Evolutionary conservation across 345 rosid species (phyloP).

Genomic region (Anacardium occidentale): DNA sequence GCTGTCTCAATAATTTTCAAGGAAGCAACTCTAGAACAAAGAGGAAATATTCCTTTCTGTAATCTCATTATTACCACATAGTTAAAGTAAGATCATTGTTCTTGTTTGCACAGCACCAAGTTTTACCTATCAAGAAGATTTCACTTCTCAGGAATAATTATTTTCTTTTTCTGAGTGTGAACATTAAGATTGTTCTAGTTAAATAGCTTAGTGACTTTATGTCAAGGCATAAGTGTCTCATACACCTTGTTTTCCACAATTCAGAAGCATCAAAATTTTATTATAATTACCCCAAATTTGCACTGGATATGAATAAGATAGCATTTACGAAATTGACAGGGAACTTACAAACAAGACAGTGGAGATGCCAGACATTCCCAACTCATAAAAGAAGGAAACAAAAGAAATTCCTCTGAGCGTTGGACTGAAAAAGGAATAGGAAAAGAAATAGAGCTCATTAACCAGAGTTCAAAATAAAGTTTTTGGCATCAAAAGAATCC

Average conservation of each 20-base stretch:
- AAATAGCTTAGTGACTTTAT: not conserved
- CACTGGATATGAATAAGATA: not conserved
- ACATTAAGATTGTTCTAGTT: not conserved
- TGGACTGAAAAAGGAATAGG: slow-evolving; percentile 38
- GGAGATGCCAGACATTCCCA: slow-evolving; percentile 59
- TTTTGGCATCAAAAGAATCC: not conserved
- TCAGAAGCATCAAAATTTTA: not conserved
- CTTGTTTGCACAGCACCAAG: not conserved
- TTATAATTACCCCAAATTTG: not conserved
- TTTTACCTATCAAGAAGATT: not conserved
- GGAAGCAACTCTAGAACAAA: not conserved
- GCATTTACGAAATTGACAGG: not conserved
- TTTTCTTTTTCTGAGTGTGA: not conserved
- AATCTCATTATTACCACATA: not conserved
- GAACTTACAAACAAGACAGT: slow-evolving; percentile 42
- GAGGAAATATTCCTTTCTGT: not conserved
- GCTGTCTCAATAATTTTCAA: not conserved
- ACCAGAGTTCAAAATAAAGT: not conserved
- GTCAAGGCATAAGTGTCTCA: not conserved
- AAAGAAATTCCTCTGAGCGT: slow-evolving; percentile 43
- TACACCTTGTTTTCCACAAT: too few relatives aligned
- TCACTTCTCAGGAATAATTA: not conserved
- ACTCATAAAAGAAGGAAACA: slow-evolving; percentile 51
- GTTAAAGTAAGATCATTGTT: not conserved
- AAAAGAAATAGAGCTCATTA: slow-evolving; percentile 5